phyloP scores from a whole-genome alignment of 1,284 basidiomycete genomes.

The Butyriboletus appendiculatus region DNA sequence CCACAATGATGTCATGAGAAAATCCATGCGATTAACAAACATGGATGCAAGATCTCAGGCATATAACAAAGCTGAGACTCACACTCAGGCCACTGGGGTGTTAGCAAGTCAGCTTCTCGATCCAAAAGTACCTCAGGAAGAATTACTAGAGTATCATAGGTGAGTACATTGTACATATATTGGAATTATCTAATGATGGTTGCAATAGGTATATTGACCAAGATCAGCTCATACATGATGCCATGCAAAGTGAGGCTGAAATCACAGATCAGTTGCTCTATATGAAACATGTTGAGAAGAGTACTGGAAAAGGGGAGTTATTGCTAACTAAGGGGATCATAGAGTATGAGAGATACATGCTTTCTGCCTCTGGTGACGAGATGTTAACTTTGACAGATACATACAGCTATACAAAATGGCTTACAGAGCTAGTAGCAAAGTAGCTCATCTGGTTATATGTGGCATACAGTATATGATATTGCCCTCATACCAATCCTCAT shows the following conservation, averaged over 20 bases:
- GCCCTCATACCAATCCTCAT: not conserved
- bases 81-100: slow-evolving; percentile 62
- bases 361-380: slow-evolving; percentile 14
- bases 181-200: slow-evolving; percentile 2
- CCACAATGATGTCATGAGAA: slow-evolving; percentile 34
- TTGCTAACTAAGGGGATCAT: slow-evolving; percentile 12
- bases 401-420: slow-evolving; percentile 27
- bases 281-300: slow-evolving; percentile 49
- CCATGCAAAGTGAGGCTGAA: slow-evolving; percentile 49
- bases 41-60: slow-evolving; percentile 31
- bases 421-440: slow-evolving; percentile 7
- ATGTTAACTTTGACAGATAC: slow-evolving; percentile 9
- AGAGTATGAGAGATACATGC: slow-evolving; percentile 29
- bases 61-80: slow-evolving; percentile 27
- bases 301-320: slow-evolving; percentile 20
- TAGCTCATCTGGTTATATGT: not conserved
- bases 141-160: slow-evolving; percentile 82
- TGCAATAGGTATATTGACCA: slow-evolving; percentile 69
- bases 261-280: slow-evolving; percentile 60
- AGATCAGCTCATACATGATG: slow-evolving; percentile 61
- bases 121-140: slow-evolving; percentile 64
- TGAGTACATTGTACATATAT: slow-evolving; percentile 33
- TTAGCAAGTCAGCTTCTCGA: slow-evolving; percentile 65
- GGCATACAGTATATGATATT: too few species aligned
- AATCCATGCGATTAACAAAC: slow-evolving; percentile 22